These are phyloP conservation scores for Ophiostoma perfectum DNA, from an alignment of 2,329 filamentous ascomycete species.

Conservation along the genomic window DNA sequence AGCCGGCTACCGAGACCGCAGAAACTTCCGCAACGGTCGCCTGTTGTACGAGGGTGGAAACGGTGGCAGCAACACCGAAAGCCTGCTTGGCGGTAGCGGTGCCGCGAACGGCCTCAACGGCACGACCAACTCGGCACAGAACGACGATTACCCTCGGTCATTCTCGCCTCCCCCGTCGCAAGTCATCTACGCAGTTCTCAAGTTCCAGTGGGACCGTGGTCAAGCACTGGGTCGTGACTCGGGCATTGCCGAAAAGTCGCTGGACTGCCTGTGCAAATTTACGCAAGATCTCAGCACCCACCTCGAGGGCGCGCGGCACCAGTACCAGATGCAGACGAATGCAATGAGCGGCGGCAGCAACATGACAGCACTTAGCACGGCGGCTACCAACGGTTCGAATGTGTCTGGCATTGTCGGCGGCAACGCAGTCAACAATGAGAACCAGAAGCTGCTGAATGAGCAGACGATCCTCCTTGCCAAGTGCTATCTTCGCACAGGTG, in stretches of 20 bases:
- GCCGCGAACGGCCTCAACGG: not conserved
- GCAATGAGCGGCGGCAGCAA: constrained; percentile 28
- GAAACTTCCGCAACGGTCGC: constrained; percentile 25
- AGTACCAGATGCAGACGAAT: constrained; percentile 43
- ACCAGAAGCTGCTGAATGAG: constrained; percentile 51
- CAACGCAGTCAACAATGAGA: constrained; percentile 41
- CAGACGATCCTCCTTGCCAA: constrained; percentile 76
- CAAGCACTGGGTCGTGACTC: constrained; percentile 46
- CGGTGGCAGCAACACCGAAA: constrained; percentile 17
- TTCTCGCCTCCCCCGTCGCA: constrained; percentile 51
- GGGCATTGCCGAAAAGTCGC: constrained; percentile 48
- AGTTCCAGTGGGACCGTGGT: constrained; percentile 89
- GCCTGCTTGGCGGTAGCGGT: constrained; percentile 18
- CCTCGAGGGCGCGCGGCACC: constrained; percentile 49
- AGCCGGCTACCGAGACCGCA: constrained; percentile 18
- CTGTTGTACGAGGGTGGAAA: constrained; percentile 23
- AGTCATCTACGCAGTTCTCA: constrained; percentile 93
- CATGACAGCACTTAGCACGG: constrained; percentile 24
- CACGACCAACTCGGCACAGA: not conserved
- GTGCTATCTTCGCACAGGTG: constrained; percentile 91
- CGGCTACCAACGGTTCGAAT: constrained; percentile 31
- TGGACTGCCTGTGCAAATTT: constrained; percentile 56
- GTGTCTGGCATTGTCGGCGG: constrained; percentile 24
- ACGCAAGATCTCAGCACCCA: constrained; percentile 54
- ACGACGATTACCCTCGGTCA: constrained; percentile 24